Conservation (phyloP, 192 early-diverging fungal genomes). For the Glomus cerebriforme region DNA sequence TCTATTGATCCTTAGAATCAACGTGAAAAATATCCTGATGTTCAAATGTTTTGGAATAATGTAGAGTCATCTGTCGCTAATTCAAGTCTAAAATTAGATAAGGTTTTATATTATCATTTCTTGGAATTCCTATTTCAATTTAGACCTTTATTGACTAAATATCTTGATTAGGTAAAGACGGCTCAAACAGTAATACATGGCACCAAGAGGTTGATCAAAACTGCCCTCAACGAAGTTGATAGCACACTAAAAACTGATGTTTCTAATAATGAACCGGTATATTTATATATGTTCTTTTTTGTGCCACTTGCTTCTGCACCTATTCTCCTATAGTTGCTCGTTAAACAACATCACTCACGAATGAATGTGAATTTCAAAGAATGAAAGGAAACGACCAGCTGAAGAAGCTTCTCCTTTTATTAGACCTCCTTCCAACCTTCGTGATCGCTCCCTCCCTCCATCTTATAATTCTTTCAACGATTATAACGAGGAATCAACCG, state of each 20-base stretch:
- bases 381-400: constrained; percentile 10
- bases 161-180: constrained; percentile 17
- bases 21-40: constrained; percentile 6
- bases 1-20: neutral
- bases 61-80: neutral
- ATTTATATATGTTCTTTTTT: constrained; percentile 11
- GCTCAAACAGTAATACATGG: constrained; percentile 1
- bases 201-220: neutral
- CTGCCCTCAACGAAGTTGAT: neutral
- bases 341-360: neutral
- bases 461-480: neutral
- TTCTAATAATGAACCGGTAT: neutral
- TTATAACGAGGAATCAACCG: too few species aligned
- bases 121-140: constrained; percentile 11
- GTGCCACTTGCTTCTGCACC: neutral
- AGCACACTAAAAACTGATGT: constrained; percentile 3
- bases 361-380: constrained; percentile 19
- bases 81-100: neutral
- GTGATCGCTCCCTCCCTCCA: neutral
- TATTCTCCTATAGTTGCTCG: neutral
- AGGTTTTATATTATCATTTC: neutral
- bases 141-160: constrained; percentile 6
- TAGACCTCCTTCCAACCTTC: constrained; percentile 7
- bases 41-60: constrained; percentile 1
- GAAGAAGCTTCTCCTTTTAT: neutral